A percentile compares a stretch with the other conserved stretches of the same genome.
Evolutionary conservation across 805 yeast genomes (phyloP).

Genomic region (Pichia thaimueangensis): DNA sequence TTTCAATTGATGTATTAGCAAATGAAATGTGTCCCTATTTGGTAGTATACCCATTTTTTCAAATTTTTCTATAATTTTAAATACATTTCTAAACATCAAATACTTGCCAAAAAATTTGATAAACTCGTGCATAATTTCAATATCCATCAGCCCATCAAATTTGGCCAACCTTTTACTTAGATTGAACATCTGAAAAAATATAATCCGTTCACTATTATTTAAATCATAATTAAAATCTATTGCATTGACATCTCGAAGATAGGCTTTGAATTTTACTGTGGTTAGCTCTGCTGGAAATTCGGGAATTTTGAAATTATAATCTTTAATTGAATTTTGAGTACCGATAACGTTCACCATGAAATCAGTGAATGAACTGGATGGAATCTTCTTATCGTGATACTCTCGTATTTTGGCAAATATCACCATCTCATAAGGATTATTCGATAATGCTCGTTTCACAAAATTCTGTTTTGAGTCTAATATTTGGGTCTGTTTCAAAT

Average conservation of each 20-base stretch:
- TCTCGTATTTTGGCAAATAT: too few species aligned
- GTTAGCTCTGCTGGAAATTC: slow-evolving; percentile 1
- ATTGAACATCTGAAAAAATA: slow-evolving; percentile 1
- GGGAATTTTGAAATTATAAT: slow-evolving; percentile 2
- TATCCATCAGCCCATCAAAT: slow-evolving; percentile 6
- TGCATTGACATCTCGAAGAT: slow-evolving; percentile 3
- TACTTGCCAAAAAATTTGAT: slow-evolving; percentile 4
- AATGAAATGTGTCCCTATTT: slow-evolving; percentile 8
- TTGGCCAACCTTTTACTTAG: slow-evolving; percentile 1
- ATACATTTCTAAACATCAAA: background rate
- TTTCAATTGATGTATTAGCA: slow-evolving; percentile 1
- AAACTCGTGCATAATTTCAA: slow-evolving; percentile 7
- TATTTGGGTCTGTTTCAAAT: too few species aligned
- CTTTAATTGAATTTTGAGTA: background rate
- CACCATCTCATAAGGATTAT: too few species aligned
- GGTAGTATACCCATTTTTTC: slow-evolving; percentile 7
- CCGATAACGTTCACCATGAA: background rate
- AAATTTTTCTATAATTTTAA: slow-evolving; percentile 4
- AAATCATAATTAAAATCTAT: slow-evolving; percentile 2
- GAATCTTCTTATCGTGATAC: background rate
- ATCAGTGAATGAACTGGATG: background rate
- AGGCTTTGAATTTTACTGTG: background rate
- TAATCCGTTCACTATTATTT: background rate
- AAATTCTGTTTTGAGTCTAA: too few species aligned
- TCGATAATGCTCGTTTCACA: too few species aligned